These are phyloP conservation scores for Vinca major DNA, from an alignment of 305 asterid species.

Conservation along the genomic window DNA sequence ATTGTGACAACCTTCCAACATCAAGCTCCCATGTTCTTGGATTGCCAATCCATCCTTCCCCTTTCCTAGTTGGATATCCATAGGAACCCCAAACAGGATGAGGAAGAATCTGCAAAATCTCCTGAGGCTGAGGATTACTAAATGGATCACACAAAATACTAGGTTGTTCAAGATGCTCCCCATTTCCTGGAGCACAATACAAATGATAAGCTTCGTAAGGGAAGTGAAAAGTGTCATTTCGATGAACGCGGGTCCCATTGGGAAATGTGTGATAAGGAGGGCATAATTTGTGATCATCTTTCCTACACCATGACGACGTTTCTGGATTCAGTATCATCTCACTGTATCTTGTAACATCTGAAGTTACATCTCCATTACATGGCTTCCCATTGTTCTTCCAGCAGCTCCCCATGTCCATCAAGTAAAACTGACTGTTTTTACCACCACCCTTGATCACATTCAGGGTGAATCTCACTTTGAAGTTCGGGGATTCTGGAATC, in stretches of 20 bases:
- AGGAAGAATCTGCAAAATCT: slow-evolving; percentile 62
- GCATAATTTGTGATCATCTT: slow-evolving; percentile 34
- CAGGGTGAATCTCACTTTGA: slow-evolving; percentile 50
- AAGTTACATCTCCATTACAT: slow-evolving; percentile 55
- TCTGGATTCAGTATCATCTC: slow-evolving; percentile 64
- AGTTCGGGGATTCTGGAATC: slow-evolving; percentile 69
- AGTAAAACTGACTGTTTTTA: slow-evolving; percentile 56
- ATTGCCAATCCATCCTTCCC: slow-evolving; percentile 70
- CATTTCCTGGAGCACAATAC: slow-evolving; percentile 60
- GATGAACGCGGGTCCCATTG: slow-evolving; percentile 46
- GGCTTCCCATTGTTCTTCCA: slow-evolving; percentile 68
- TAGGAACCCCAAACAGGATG: slow-evolving; percentile 65
- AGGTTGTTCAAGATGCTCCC: slow-evolving; percentile 35
- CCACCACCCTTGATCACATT: slow-evolving; percentile 59
- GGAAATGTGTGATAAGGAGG: slow-evolving; percentile 64
- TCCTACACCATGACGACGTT: slow-evolving; percentile 48
- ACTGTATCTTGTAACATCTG: slow-evolving; percentile 63
- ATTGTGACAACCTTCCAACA: slow-evolving; percentile 50
- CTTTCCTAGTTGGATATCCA: slow-evolving; percentile 53
- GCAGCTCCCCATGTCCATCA: slow-evolving; percentile 72
- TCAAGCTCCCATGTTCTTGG: slow-evolving; percentile 60
- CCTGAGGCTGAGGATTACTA: slow-evolving; percentile 76
- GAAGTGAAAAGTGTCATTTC: slow-evolving; percentile 32
- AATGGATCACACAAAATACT: slow-evolving; percentile 49
- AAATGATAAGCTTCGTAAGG: slow-evolving; percentile 63